Evolutionary conservation across 371 early-diverging fungal genomes (phyloP).

Genomic region (Apophysomyces trapeziformis): DNA sequence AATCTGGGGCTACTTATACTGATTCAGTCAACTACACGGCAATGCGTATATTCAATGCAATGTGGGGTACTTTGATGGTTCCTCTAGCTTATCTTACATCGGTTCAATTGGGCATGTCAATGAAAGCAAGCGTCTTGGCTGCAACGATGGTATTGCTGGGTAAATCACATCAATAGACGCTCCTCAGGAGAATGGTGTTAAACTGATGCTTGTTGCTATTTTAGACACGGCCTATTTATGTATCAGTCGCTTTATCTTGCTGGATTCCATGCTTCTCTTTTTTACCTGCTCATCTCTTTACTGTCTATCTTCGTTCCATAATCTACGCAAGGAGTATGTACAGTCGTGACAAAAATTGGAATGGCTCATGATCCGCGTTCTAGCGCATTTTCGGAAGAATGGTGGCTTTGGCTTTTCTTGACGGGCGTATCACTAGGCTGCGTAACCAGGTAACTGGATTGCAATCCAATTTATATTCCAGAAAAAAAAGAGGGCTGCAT

Average conservation of each 20-base stretch:
- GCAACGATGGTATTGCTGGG: conserved; percentile 84
- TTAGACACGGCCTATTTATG: conserved; percentile 85
- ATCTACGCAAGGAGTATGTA: conserved; percentile 68
- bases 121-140: conserved; percentile 69
- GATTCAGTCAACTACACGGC: conserved; percentile 82
- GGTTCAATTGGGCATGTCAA: conserved; percentile 73
- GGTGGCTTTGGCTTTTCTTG: conserved; percentile 88
- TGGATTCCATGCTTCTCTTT: conserved; percentile 97
- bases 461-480: background rate
- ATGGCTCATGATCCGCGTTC: background rate
- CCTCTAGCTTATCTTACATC: conserved; percentile 95
- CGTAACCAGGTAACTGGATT: conserved; percentile 65
- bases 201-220: background rate
- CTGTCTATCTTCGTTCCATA: conserved; percentile 77
- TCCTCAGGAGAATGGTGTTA: background rate
- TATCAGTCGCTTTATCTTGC: conserved; percentile 95
- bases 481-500: background rate
- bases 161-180: conserved; percentile 26
- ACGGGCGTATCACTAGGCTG: conserved; percentile 95
- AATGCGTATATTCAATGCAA: conserved; percentile 93
- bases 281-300: conserved; percentile 89
- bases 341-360: background rate
- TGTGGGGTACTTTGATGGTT: conserved; percentile 93
- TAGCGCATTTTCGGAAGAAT: conserved; percentile 80
- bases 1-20: conserved; percentile 89